Evolutionary conservation across 2,329 filamentous ascomycete genomes (phyloP), one percentile per base, ranked within the genome.

Genomic region (Talaromyces piceae): DNA sequence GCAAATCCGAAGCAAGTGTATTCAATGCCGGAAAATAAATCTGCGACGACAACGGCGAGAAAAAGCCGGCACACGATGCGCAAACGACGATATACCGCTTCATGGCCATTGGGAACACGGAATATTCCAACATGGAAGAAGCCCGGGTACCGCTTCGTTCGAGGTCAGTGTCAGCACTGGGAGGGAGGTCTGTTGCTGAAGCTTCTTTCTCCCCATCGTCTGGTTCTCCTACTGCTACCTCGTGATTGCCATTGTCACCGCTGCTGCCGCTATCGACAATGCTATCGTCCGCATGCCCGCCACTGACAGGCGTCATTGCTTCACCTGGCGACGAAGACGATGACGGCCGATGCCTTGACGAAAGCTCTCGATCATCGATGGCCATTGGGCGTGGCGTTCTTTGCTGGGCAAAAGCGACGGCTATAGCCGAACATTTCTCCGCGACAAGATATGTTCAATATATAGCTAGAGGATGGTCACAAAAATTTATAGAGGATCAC

Each of bases 21-120:
- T 67, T 61, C 5, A 77, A 56, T 1, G 70, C 68, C 2, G 75
- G 73, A 47, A 75, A 73, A 55, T 76, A 76, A 50, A 76, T 75
- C 54, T 72, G 70, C 7, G 70, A 67, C 3, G 70, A 70, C 1
- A 76, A 61, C 0, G 71, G 70, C n/a, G 70, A 72, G 59, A 75
- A 74, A 52, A 74, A 51, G 2, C 48, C 58, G 1, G 58, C 58
- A 31, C 51, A 59, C 5, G 59, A 55, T 13, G 57, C 52, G 13
- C 53, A 46, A 47, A 58, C 46, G 28, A 61, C 53, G n/a, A 61
- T 57, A 39, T 54, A 56, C 16, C 53, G 49, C 28, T 56, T 60
- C 53, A 59, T 39, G 22, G 27, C 22, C 13, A 33, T 48, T 11
- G 58, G 55, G 53, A 61, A 61, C 41, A 55, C 45, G 5, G 59